Evolutionary conservation across 169 alveolate genomes (phyloP), one percentile per base, ranked within the genome.

Genomic region (Theileria orientalis): DNA sequence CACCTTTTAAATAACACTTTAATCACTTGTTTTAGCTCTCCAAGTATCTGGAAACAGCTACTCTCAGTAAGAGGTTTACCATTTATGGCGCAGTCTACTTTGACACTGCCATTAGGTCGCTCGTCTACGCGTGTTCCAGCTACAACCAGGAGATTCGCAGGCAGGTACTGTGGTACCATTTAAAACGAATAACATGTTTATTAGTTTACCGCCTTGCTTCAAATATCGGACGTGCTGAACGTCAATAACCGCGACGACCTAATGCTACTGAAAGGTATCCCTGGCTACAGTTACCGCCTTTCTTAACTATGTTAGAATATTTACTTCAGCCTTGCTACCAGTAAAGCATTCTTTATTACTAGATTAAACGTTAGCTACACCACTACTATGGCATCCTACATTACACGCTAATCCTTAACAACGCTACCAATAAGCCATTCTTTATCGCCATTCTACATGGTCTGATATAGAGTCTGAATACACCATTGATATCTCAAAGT

Each of bases 31-130:
- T 35, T 7, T 37, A 64, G 74, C 32, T 80, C 40, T 80, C 83
- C 73, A 49, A 80, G 47, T 70, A 68, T 72, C 29, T 80, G 62
- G 88, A 80, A 54, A 46, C 35, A 21, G 51, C 68, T 46, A 44
- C 64, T 3, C 59, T 68, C 44, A 21, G 16, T 6, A 80, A 74
- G 49, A 59, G 51, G n/a, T 72, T 80, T 51, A 80, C 80, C n/a
- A 72, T 80, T 3, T 80, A 80, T 62, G 88, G 88, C 14, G 88
- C 88, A 29, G 74, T 80, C 11, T 64, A 74, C 63, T 70, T 80
- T 16, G 88, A 80, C 56, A 42, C 37, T 25, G 54, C 51, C 25
- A 54, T 80, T 27, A 73, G 88, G 21, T 80, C 88, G 19, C 61
- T 80, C 0, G 67, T 80, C 63, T 44, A 54, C 16, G 44, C 75